Base-by-base conservation (phyloP, 2,329 filamentous ascomycete genomes). In the Penicillium occitanis region DNA sequence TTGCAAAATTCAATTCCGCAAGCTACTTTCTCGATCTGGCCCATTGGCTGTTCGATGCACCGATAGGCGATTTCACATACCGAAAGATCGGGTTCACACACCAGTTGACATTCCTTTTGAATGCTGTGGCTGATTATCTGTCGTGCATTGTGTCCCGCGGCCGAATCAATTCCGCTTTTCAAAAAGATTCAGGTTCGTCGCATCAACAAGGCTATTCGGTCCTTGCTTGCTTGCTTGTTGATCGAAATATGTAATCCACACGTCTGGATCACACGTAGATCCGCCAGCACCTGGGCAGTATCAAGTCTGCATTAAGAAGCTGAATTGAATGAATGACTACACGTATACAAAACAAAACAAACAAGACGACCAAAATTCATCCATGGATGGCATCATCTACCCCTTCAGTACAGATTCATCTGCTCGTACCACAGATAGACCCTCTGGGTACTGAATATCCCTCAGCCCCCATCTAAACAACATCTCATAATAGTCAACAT, bases 401-500 rank as follows among this genome's bases (percentile, higher is more conserved):
- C 5, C 30, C 30, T 3, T 57, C n/a, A 40, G 33, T 3, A 50
- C 28, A 14, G 44, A 61, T 13, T 61, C 59, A 33, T 51, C 44
- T 25, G 59, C 59, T 50, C 44, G 61, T 33, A 33, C 37, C 19
- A 55, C 61, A 22, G 37, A 55, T 17, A 63, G 35, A 19, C 48
- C 37, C 10, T 63, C 35, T 22, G 61, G 48, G 19, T 44, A 63
- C 33, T 30, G 14, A 4, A 63, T 63, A 11, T 30, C n/a, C n/a
- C 35, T 53, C 22, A 63, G 44, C 13, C 61, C 61, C 46, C 48
- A 63, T 51, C n/a, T 14, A 22, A 63, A 63, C 35, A 63, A 55
- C 48, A 63, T 42, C 11, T 63, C 51, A 51, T 63, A 55, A 33
- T 53, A 25, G n/a, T 63, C 61, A 44, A 55, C 48, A 53, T 63